Evolutionary conservation across 768 basidiomycete genomes (phyloP), one percentile per base, ranked within the genome.

Genomic region (Glaciozyma antarctica): DNA sequence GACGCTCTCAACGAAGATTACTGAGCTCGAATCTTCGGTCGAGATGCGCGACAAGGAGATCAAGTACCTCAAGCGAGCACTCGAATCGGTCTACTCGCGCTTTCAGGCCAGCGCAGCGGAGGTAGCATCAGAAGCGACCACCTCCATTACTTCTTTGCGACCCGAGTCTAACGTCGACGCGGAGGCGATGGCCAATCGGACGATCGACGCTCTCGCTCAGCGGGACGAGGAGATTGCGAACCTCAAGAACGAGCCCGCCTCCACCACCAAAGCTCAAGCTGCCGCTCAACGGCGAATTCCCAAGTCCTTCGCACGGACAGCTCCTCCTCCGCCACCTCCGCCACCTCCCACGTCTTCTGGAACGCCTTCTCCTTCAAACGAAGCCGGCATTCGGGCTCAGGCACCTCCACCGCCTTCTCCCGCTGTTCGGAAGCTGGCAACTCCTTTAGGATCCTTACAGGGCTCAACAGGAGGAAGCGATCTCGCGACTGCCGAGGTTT

Each of bases 11-110:
- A 2, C 44, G 24, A 0, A 30, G 9, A 59, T 79, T 53, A 76
- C 76, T 4, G 84, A 86, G 52, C 76, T 84, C 57, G 84, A 84
- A 52, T 76, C 72, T 6, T 70, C 76, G 4, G 53, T 83, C 4
- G 76, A 75, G 6, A 76, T 78, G 61, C 87, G 85, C 72, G 83
- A 86, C 67, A 90, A 89, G 73, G 87, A 91, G 62, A 80, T 86
- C 43, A 69, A 81, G 0, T 88, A 86, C 71, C 81, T 92, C 47
- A 89, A 90, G 73, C 85, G 86, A 19, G 87, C 89, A n/a, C 79
- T 95, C 45, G 88, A 91, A 75, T 86, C 88, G 10, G 86, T 93
- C 7, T 89, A 89, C 75, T 85, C 85, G 16, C 82, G 87, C n/a
- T 86, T 92, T 75, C 80, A 81, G 8, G 79, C 82, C 8, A 77